Evolutionary conservation across 2,329 filamentous ascomycete genomes (phyloP), one percentile per base, ranked within the genome.

Genomic region (Diatrype stigma): DNA sequence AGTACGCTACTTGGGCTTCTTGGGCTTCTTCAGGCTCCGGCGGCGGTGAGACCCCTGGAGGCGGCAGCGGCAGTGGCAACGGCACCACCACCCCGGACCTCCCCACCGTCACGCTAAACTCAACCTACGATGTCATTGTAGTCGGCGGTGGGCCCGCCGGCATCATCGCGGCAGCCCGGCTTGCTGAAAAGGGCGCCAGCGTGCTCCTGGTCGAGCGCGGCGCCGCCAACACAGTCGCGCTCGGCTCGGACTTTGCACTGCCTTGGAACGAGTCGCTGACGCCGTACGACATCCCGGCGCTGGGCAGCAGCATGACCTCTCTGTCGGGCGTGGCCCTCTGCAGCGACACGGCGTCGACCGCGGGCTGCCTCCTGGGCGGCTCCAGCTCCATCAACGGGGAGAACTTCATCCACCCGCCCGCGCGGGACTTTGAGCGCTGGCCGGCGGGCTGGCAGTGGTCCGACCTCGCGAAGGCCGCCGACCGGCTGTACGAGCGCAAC

Each of bases 121-220:
- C 26, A 10, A 30, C 26, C 26, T 72, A 70, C 52, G 70, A 72
- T 46, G 69, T 68, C 48, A 72, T 72, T 17, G 64, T 72, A 7
- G 68, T 67, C 1, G 69, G 69, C 35, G 70, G 63, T 28, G 69
- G 69, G n/a, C 63, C 67, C 14, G 62, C 68, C 3, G 69, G 70
- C 26, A 59, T 72, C 51, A 59, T 71, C 22, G 61, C 63, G 1
- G 68, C 69, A 3, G 63, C 67, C 49, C 61, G 68, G 16, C 60
- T 72, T 11, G 67, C 66, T 6, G 68, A 72, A 57, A 62, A 64
- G 19, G 67, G 67, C 30, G 62, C 60, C 34, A 66, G 62, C 10
- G 69, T 72, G 2, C 63, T 72, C 6, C 62, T 72, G 7, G 51
- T 72, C 34, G 70, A 72, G 55, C 65, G 70, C 47, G 70, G 70